Evolutionary conservation across 2,329 filamentous ascomycete genomes (phyloP).

Genomic region (Fusarium nurragi): DNA sequence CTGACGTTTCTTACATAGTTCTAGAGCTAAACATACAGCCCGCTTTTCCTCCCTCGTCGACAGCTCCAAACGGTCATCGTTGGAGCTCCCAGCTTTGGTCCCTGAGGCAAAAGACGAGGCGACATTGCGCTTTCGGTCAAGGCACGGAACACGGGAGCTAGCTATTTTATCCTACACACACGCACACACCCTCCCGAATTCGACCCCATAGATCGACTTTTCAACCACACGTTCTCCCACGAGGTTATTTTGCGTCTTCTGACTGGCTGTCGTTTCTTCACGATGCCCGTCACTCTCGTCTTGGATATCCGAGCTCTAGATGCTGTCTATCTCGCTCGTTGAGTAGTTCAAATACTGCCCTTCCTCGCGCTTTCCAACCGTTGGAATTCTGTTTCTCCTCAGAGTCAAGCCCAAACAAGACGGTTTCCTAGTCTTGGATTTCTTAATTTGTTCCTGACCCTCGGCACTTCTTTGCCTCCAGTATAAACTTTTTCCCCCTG

Average conservation of each 20-base stretch:
- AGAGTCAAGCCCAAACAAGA: constrained; percentile 19
- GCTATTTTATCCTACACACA: neutral
- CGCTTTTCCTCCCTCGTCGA: constrained; percentile 16
- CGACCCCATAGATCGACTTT: constrained; percentile 36
- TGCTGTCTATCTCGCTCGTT: constrained; percentile 18
- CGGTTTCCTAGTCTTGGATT: constrained; percentile 14
- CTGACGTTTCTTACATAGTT: constrained; percentile 24
- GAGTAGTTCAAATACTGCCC: constrained; percentile 43
- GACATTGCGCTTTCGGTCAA: constrained; percentile 30
- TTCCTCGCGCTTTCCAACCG: constrained; percentile 22
- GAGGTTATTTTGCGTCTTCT: constrained; percentile 36
- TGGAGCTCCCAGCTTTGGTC: constrained; percentile 12
- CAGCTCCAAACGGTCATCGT: neutral
- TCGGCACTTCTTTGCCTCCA: constrained; percentile 22
- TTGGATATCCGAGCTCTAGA: constrained; percentile 28
- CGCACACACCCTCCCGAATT: constrained; percentile 20
- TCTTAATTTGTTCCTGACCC: constrained; percentile 2
- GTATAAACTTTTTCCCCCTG: constrained; percentile 12
- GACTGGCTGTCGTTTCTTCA: constrained; percentile 36
- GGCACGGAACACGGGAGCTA: constrained; percentile 32
- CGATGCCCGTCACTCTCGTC: constrained; percentile 25
- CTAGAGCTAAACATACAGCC: constrained; percentile 19
- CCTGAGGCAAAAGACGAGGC: constrained; percentile 26
- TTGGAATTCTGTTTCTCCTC: constrained; percentile 4
- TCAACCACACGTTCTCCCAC: constrained; percentile 45